phyloP scores from a whole-genome alignment of 208 protist genomes.

The Balamuthia mandrillaris region DNA sequence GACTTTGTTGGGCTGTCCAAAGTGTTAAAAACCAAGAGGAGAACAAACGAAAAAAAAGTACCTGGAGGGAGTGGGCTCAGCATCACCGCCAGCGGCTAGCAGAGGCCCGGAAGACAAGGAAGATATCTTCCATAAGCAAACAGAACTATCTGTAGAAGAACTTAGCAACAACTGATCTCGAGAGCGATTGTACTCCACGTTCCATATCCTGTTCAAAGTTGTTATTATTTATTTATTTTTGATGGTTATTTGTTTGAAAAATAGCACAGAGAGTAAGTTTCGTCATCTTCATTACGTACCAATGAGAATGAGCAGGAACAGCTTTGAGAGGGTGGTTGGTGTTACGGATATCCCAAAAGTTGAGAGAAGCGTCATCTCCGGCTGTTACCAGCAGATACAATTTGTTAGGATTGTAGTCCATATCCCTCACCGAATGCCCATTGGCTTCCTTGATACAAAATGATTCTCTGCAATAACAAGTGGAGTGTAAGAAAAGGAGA shows the following conservation, averaged over 20 bases:
- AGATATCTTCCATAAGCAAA: slow-evolving; percentile 5
- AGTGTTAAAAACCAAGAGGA: background rate
- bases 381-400: background rate
- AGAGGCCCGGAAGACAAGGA: background rate
- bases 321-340: too few species aligned
- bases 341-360: background rate
- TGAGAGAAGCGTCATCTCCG: slow-evolving; percentile 12
- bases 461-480: background rate
- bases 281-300: background rate
- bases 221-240: background rate
- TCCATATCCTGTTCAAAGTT: slow-evolving; percentile 23
- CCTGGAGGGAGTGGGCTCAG: background rate
- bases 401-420: slow-evolving; percentile 21
- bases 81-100: background rate
- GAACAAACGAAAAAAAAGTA: background rate
- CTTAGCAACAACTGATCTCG: slow-evolving; percentile 3
- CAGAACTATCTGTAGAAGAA: slow-evolving; percentile 8
- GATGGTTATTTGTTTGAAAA: background rate
- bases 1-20: too few species aligned
- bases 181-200: slow-evolving; percentile 27
- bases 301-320: background rate
- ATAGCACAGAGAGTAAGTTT: background rate
- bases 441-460: background rate
- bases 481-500: background rate
- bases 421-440: background rate